These are phyloP conservation scores for Xerocomellus intermedius DNA, from an alignment of 768 basidiomycete genomes.

Conservation along the genomic window DNA sequence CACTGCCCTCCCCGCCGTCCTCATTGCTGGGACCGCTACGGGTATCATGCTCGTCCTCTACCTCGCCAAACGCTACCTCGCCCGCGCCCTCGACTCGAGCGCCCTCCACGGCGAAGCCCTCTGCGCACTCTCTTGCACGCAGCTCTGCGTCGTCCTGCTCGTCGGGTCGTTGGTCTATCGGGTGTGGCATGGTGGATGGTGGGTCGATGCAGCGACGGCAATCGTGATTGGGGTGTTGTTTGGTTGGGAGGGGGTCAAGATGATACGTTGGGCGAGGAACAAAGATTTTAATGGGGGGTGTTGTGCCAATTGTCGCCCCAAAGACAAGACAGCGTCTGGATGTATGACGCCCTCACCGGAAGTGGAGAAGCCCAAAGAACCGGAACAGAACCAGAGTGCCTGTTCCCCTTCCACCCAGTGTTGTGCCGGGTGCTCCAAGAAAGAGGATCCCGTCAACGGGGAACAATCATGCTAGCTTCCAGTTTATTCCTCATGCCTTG, in stretches of 20 bases:
- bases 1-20: conserved; percentile 39
- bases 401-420: background rate
- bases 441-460: background rate
- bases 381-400: background rate
- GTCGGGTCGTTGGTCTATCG: conserved; percentile 38
- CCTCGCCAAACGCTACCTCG: no score
- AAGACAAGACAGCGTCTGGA: background rate
- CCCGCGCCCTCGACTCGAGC: conserved; percentile 41
- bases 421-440: conserved; percentile 4
- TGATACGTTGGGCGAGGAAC: conserved; percentile 21
- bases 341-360: background rate
- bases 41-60: conserved; percentile 40
- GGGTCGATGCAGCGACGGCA: conserved; percentile 28
- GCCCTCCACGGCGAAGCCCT: no score
- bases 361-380: background rate
- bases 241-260: conserved; percentile 28
- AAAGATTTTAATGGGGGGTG: conserved; percentile 40
- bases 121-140: conserved; percentile 43
- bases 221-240: conserved; percentile 6
- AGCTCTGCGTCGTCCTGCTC: conserved; percentile 44
- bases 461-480: background rate
- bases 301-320: conserved; percentile 17
- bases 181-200: conserved; percentile 44
- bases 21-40: conserved; percentile 41
- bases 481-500: background rate